Evolutionary conservation across 805 yeast genomes (phyloP), one percentile per base, ranked within the genome.

Genomic region (Hanseniaspora pseudoguilliermondii): DNA sequence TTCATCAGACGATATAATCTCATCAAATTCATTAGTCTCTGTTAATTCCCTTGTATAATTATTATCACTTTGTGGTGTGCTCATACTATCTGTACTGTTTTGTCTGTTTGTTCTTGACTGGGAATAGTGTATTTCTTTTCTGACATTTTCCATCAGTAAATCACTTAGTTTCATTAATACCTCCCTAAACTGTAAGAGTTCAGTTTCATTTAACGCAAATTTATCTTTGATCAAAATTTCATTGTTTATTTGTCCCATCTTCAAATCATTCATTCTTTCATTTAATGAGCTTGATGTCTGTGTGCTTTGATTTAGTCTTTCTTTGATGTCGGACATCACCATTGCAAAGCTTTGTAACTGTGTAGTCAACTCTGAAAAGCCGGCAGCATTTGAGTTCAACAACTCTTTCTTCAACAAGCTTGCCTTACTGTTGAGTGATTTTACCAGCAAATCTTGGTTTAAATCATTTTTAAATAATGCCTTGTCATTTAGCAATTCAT

Each of bases 31-130:
- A 20, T 60, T 61, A 58, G 72, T 74, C 0, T 72, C 66, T 21
- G 66, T 62, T 20, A 72, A 43, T 58, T 72, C 70, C 46, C 67
- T 65, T 25, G 72, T 72, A 47, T 63, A 68, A n/a, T 61, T 63
- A 3, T 65, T 60, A 40, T 63, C 61, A 8, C 62, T 49, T 10
- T 59, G 49, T 53, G 55, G 60, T 54, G 57, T 63, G 43, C 52
- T 49, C 36, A 49, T 57, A 60, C 51, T 62, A 23, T 44, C 47
- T 2, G 47, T 44, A 44, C 49, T 63, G 13, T 58, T 65, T 57
- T 10, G 57, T 41, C 25, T 57, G 49, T 32, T 58, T 55, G 16
- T 29, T 55, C 36, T 61, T 59, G 16, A 44, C 36, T 15, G 21
- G 18, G 16, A 10, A 11, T 34, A 44, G 16, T n/a, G 8, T 15